Percentiles rank a stretch among this genome's conserved stretches.
Conservation (phyloP, 805 yeast species). For the Starmerella potacharoeniae region DNA sequence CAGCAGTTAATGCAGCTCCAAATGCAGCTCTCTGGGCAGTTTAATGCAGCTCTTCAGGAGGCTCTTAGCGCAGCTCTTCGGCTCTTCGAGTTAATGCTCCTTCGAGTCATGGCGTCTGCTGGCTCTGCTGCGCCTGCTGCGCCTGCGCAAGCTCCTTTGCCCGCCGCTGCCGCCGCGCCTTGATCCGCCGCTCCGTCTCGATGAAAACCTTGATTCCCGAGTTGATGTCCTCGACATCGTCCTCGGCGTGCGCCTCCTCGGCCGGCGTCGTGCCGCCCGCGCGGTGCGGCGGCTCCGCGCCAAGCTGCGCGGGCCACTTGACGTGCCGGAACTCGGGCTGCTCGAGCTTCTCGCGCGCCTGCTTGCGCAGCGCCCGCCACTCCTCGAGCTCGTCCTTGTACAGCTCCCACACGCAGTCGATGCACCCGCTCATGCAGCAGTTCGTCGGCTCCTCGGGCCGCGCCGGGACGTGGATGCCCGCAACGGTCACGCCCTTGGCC, state of each 20-base stretch:
- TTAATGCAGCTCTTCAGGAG: no score
- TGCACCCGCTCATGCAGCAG: constrained; percentile 96
- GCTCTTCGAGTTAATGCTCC: no score
- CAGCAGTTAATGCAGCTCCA: no score
- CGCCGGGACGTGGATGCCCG: constrained; percentile 70
- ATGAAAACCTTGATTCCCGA: constrained; percentile 71
- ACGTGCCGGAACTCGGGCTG: constrained; percentile 30
- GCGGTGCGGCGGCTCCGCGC: constrained; percentile 33
- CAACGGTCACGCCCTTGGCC: constrained; percentile 30
- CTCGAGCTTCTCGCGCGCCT: constrained; percentile 27
- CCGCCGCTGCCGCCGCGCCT: constrained; percentile 13
- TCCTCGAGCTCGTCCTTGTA: constrained; percentile 78
- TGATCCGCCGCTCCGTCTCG: constrained; percentile 58
- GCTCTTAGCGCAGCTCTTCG: no score
- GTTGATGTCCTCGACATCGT: constrained; percentile 47
- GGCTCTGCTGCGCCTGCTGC: background rate
- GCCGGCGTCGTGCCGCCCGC: constrained; percentile 28
- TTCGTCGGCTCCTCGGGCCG: constrained; percentile 85
- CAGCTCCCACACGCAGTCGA: constrained; percentile 93
- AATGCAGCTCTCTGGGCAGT: no score
- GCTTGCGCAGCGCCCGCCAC: constrained; percentile 62
- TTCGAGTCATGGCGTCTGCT: background rate
- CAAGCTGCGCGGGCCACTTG: constrained; percentile 55
- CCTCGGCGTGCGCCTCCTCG: constrained; percentile 24
- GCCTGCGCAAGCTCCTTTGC: background rate